phyloP scores from a whole-genome alignment of 768 basidiomycete genomes.

The Pulveroboletus ravenelii region DNA sequence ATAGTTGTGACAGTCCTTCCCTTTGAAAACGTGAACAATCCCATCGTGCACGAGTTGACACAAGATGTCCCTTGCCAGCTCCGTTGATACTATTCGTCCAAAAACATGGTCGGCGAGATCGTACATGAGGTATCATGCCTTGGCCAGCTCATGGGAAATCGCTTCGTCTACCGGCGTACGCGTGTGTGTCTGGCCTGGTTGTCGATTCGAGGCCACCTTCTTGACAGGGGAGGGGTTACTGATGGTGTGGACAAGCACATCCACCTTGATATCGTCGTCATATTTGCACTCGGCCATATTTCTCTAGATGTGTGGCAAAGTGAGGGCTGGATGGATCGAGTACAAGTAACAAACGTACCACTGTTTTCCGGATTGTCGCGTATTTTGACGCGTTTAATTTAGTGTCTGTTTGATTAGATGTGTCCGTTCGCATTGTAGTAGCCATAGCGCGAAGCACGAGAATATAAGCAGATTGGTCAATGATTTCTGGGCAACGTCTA shows the following conservation, averaged over 20 bases:
- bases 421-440: neutral
- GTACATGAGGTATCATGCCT: constrained; percentile 1
- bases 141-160: constrained; percentile 1
- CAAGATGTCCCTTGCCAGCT: constrained; percentile 1
- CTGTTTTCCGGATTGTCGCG: neutral
- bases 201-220: constrained; percentile 1
- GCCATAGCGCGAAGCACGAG: too few species aligned
- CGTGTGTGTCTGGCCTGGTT: constrained; percentile 1
- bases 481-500: too few species aligned
- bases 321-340: neutral
- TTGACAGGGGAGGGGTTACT: constrained; percentile 2
- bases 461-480: too few species aligned
- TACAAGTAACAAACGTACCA: neutral
- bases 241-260: neutral
- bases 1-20: neutral
- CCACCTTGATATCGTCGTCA: neutral
- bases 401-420: neutral
- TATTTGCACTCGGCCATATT: neutral
- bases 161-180: neutral
- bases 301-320: neutral
- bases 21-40: neutral
- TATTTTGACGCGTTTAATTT: neutral
- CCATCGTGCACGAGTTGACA: neutral
- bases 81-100: neutral
- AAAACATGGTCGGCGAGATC: constrained; percentile 1